Conservation (phyloP, 495 filamentous ascomycete species). For the Penicillium tannophilum region DNA sequence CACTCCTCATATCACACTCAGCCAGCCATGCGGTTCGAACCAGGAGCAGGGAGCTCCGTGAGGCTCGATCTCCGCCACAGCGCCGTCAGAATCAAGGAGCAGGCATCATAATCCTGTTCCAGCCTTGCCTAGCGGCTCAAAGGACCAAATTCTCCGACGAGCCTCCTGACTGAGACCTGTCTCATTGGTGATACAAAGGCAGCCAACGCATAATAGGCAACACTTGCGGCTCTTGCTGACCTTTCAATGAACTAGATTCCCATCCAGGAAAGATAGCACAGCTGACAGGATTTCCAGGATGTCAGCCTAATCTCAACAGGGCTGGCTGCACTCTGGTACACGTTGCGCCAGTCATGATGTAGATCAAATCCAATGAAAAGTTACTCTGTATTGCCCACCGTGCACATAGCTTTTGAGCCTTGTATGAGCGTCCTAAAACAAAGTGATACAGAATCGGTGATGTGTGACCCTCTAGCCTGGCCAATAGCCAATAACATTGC, state of each 20-base stretch:
- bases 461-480: constrained; percentile 4
- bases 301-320: not conserved
- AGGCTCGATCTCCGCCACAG: constrained; percentile 16
- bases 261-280: not conserved
- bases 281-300: not conserved
- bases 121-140: not conserved
- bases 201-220: constrained; percentile 4
- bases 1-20: not conserved
- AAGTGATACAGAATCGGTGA: constrained; percentile 9
- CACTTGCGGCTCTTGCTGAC: constrained; percentile 12
- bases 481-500: not conserved
- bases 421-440: not conserved
- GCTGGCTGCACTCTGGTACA: not conserved
- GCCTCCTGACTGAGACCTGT: constrained; percentile 1
- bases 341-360: not conserved
- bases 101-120: not conserved
- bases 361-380: not conserved
- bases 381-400: not conserved
- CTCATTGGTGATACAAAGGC: constrained; percentile 4
- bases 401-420: not conserved
- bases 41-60: constrained; percentile 11
- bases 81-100: constrained; percentile 7
- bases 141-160: constrained; percentile 1
- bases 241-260: not conserved
- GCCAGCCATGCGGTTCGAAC: not conserved